These are phyloP conservation scores for Phytophthora litchii DNA, from an alignment of 352 stramenopile genomes.

Conservation along the genomic window DNA sequence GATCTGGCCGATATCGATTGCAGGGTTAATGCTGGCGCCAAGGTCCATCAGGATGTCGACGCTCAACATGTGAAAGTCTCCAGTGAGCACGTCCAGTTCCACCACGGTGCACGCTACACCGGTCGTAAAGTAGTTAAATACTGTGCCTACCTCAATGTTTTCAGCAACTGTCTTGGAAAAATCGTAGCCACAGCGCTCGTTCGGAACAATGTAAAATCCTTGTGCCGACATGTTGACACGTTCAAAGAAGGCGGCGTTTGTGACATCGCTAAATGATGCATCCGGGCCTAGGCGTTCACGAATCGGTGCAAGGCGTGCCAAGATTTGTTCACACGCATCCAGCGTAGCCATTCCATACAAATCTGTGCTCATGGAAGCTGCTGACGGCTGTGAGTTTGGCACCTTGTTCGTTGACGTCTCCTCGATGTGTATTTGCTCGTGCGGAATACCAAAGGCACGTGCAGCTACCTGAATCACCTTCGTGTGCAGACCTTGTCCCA, in stretches of 20 bases:
- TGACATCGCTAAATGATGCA: slow-evolving; percentile 84
- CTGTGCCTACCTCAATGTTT: slow-evolving; percentile 89
- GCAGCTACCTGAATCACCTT: slow-evolving; percentile 93
- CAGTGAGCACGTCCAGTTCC: slow-evolving; percentile 96
- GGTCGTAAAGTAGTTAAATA: slow-evolving; percentile 98
- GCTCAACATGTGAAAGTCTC: slow-evolving; percentile 88
- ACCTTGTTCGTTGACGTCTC: slow-evolving; percentile 96
- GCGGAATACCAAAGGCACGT: slow-evolving; percentile 91
- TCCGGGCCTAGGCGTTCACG: slow-evolving; percentile 70
- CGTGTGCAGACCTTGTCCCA: slow-evolving; percentile 97
- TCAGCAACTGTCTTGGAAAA: slow-evolving; percentile 88
- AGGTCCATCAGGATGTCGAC: slow-evolving; percentile 93
- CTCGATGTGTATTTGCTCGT: slow-evolving; percentile 94
- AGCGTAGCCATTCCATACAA: slow-evolving; percentile 97
- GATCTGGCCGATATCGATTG: slow-evolving; percentile 98
- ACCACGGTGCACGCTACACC: slow-evolving; percentile 93
- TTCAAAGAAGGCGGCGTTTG: slow-evolving; percentile 91
- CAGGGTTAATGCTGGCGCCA: slow-evolving; percentile 95
- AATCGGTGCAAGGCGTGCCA: slow-evolving; percentile 89
- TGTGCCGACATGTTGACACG: slow-evolving; percentile 95
- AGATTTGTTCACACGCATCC: slow-evolving; percentile 96
- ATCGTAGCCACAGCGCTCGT: slow-evolving; percentile 93
- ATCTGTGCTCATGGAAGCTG: slow-evolving; percentile 95
- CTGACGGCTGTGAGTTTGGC: slow-evolving; percentile 93
- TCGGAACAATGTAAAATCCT: slow-evolving; percentile 94